phyloP scores from a whole-genome alignment of 2,329 filamentous ascomycete species.

The Aspergillus amoenus region DNA sequence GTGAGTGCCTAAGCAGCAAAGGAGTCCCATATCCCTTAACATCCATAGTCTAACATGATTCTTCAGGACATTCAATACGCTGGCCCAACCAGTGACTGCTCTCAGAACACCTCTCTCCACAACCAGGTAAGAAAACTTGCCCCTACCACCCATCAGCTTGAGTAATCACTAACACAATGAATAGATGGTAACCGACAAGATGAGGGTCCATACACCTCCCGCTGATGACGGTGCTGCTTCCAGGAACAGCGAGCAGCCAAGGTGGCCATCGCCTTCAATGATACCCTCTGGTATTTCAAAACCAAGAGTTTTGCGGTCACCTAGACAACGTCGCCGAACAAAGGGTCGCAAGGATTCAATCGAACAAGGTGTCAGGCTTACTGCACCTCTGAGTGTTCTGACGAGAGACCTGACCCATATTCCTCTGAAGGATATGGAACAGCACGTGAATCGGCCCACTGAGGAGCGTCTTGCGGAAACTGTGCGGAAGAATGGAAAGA shows the following conservation, averaged over 20 bases:
- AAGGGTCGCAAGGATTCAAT: constrained; percentile 9
- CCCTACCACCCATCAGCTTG: background rate
- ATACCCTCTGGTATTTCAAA: constrained; percentile 7
- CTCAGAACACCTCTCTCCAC: constrained; percentile 16
- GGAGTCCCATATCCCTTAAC: background rate
- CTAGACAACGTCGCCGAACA: constrained; percentile 13
- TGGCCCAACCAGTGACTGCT: constrained; percentile 16
- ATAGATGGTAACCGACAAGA: constrained; percentile 19
- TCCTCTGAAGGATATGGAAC: constrained; percentile 73
- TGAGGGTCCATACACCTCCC: constrained; percentile 26
- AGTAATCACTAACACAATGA: background rate
- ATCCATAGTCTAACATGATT: constrained; percentile 4
- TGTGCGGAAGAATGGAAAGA: constrained; percentile 69
- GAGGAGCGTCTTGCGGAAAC: constrained; percentile 69
- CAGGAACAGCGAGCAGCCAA: constrained; percentile 11
- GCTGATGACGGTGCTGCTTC: constrained; percentile 20
- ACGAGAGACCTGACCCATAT: constrained; percentile 46
- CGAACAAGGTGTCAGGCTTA: constrained; percentile 11
- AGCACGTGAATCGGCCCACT: constrained; percentile 71
- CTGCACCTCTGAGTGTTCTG: constrained; percentile 28
- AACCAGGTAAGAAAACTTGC: constrained; percentile 22
- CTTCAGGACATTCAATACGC: constrained; percentile 14
- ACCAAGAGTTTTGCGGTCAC: constrained; percentile 14
- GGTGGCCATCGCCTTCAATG: constrained; percentile 21
- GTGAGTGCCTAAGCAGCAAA: constrained; percentile 18